Evolutionary conservation across 78 protist species (phyloP), one percentile per base, ranked within the genome.

Genomic region (Tieghemostelium lacteum): DNA sequence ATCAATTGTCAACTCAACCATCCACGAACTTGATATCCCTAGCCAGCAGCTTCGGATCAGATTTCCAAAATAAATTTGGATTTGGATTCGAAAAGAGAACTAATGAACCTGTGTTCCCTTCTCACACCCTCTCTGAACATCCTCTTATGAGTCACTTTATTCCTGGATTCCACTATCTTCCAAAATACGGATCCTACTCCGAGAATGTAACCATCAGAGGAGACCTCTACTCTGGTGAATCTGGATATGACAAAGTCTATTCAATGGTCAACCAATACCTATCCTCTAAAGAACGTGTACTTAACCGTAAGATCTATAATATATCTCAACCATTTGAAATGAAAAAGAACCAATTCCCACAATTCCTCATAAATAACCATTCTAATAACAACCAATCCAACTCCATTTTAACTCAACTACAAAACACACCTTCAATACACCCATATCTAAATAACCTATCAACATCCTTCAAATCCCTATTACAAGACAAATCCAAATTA

Each of bases 131-230:
- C 5, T 58, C 36, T 42, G 14, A 36, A 8, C 40, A 57, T 58
- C 77, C 89, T 26, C 10, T 29, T 0, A 69, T 80, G 77, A 28
- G 54, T 20, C 57, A 57, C 12, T 31, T 80, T 1, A 20, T 74
- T 4, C 89, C 89, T 40, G 24, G 40, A 17, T 5, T 54, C 8
- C 3, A 50, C 28, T 10, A 19, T n/a, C 0, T 17, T 2, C 0
- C 17, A 12, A 6, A 28, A 0, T 19, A 14, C 8, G 3, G 2
- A 10, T 42, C 33, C 33, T 60, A 34, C 1, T 42, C 42, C 2
- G 89, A 80, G 40, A 69, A 69, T 12, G 58, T 80, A 14, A 69
- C 89, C 3, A 57, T 80, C 7, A 54, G 89, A 57, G 89, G 89
- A 26, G 65, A 67, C 28, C 19, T 28, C 14, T 1, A 37, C n/a